phyloP scores from a whole-genome alignment of 2,329 filamentous ascomycete species.

The Microdochium paspali region DNA sequence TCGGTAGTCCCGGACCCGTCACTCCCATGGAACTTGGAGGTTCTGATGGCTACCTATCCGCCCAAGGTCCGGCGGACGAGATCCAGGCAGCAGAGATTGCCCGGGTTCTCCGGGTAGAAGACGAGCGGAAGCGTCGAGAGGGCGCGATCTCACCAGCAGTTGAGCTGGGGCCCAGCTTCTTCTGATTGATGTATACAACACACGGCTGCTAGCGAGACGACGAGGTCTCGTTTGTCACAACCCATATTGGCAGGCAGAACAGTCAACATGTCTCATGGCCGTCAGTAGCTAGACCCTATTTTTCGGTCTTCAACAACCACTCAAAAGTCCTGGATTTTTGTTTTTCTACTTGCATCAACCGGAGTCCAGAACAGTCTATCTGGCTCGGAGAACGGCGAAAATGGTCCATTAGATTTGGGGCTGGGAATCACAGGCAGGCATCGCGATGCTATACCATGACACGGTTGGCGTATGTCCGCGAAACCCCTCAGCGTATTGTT shows the following conservation, averaged over 20 bases:
- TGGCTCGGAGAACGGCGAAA: background rate
- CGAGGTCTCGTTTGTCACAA: too few species aligned
- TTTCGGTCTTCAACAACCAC: background rate
- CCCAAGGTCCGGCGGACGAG: conserved; percentile 11
- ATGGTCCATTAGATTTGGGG: background rate
- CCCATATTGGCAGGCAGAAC: too few species aligned
- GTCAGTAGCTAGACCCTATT: background rate
- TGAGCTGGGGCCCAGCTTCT: conserved; percentile 19
- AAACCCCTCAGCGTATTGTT: background rate
- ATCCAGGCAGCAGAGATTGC: conserved; percentile 16
- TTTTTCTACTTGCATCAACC: background rate
- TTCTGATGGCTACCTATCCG: conserved; percentile 27
- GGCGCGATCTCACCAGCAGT: conserved; percentile 19
- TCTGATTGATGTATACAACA: conserved; percentile 7
- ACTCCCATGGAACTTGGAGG: conserved; percentile 51
- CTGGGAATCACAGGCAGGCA: too few species aligned
- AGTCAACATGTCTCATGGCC: background rate
- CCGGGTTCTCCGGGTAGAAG: conserved; percentile 21
- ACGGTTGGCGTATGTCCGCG: too few species aligned
- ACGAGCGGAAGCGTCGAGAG: conserved; percentile 20
- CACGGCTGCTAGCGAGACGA: background rate
- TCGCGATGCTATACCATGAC: too few species aligned
- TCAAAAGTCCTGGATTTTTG: background rate
- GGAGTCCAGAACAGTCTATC: background rate
- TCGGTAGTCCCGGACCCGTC: conserved; percentile 50